phyloP scores from a whole-genome alignment of 495 filamentous ascomycete species.

The Xylona heveae region DNA sequence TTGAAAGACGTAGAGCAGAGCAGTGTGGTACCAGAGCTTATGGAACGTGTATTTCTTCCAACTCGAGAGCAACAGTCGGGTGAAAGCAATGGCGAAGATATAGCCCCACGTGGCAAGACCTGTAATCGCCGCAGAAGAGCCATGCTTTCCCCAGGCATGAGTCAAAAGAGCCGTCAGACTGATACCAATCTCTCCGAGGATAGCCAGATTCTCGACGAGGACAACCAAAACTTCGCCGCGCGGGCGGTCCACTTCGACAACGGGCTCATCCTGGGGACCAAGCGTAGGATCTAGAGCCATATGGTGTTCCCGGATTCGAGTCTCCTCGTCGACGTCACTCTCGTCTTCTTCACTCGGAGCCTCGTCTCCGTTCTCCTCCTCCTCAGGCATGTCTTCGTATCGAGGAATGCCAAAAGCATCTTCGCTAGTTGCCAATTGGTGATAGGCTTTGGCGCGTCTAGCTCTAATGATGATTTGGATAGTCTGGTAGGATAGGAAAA shows the following conservation, averaged over 20 bases:
- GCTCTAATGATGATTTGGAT: constrained; percentile 23
- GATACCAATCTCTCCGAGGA: constrained; percentile 46
- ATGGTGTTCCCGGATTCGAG: too few relatives aligned
- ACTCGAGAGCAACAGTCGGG: constrained; percentile 52
- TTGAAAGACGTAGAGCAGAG: constrained; percentile 60
- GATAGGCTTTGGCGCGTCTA: constrained; percentile 28
- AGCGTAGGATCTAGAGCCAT: constrained; percentile 41
- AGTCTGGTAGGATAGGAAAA: constrained; percentile 36
- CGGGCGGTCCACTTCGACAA: constrained; percentile 60
- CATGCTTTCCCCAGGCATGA: constrained; percentile 29
- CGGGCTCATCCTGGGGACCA: constrained; percentile 34
- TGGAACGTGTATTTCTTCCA: constrained; percentile 39
- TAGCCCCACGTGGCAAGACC: constrained; percentile 61
- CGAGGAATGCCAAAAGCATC: not conserved
- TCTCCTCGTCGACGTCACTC: constrained; percentile 42
- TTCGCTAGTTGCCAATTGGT: constrained; percentile 13
- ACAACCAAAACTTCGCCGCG: constrained; percentile 48
- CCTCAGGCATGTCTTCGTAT: not conserved
- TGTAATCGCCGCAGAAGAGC: constrained; percentile 37
- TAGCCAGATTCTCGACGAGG: constrained; percentile 48
- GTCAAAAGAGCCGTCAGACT: constrained; percentile 38
- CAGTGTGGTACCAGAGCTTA: constrained; percentile 82
- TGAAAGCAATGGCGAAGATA: constrained; percentile 47
- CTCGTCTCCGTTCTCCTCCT: constrained; percentile 14
- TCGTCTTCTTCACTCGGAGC: constrained; percentile 25